phyloP scores from a whole-genome alignment of 768 basidiomycete species.

The Hericium alpestre region DNA sequence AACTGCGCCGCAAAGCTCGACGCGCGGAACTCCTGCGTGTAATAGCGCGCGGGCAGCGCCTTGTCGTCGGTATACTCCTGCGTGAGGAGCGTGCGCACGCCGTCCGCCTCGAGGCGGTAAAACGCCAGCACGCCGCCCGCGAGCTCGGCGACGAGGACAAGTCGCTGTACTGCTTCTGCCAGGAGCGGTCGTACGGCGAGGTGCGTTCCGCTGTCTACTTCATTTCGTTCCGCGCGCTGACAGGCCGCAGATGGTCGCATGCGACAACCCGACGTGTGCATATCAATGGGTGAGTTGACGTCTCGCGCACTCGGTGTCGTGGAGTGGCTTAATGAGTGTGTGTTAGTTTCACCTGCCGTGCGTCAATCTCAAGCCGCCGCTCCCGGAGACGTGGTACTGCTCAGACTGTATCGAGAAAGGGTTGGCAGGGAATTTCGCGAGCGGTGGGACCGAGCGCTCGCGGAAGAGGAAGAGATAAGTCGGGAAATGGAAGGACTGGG shows the following conservation, averaged over 20 bases:
- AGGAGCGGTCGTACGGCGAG: constrained; percentile 53
- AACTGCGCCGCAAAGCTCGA: not conserved
- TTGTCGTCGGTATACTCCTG: not conserved
- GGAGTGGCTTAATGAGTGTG: not conserved
- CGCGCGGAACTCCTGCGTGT: not conserved
- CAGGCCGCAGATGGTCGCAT: constrained; percentile 11
- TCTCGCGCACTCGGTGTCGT: not conserved
- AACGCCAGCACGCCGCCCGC: not conserved
- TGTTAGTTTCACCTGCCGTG: constrained; percentile 53
- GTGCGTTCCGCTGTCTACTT: constrained; percentile 17
- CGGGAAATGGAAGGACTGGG: not conserved
- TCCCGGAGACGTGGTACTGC: constrained; percentile 52
- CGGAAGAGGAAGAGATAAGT: constrained; percentile 13
- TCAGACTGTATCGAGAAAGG: constrained; percentile 31
- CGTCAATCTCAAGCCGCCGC: constrained; percentile 43
- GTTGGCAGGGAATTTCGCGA: constrained; percentile 4
- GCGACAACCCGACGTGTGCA: constrained; percentile 10
- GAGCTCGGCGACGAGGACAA: constrained; percentile 39
- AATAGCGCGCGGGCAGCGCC: not conserved
- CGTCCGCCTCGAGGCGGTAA: not conserved
- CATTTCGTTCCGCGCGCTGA: not conserved
- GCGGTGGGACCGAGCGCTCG: constrained; percentile 8
- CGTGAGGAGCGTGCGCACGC: not conserved
- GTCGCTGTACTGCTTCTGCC: constrained; percentile 52
- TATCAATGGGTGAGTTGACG: constrained; percentile 12